These are phyloP conservation scores for Tricladium varicosporioides DNA, from an alignment of 2,329 filamentous ascomycete genomes.

Conservation along the genomic window DNA sequence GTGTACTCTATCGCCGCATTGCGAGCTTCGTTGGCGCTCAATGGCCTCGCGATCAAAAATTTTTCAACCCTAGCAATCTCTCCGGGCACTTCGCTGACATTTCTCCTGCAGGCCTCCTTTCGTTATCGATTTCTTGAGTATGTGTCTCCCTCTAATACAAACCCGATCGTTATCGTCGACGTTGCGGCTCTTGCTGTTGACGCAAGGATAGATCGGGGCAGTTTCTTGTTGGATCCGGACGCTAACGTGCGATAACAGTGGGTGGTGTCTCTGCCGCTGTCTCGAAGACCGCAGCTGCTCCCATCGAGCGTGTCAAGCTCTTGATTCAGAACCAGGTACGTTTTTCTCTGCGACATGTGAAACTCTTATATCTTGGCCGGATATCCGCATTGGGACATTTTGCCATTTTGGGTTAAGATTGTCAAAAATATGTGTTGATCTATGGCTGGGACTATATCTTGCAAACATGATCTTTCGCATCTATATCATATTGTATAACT, in stretches of 20 bases:
- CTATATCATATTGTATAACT: background rate
- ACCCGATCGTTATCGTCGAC: conserved; percentile 15
- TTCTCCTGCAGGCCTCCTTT: conserved; percentile 65
- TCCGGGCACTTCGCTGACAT: conserved; percentile 23
- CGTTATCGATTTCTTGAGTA: conserved; percentile 98
- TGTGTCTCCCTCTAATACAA: conserved; percentile 44
- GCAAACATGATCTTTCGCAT: too few species aligned
- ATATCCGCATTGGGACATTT: conserved; percentile 20
- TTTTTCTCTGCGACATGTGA: conserved; percentile 25
- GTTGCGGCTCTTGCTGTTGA: conserved; percentile 10
- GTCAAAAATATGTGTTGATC: background rate
- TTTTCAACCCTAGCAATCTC: conserved; percentile 13
- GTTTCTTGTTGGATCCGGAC: conserved; percentile 5
- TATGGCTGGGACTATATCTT: too few species aligned
- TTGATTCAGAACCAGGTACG: conserved; percentile 99
- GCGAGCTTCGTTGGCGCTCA: conserved; percentile 22
- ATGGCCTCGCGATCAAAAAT: conserved; percentile 23
- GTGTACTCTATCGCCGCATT: conserved; percentile 2
- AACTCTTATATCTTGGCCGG: conserved; percentile 6
- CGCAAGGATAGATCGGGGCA: conserved; percentile 4
- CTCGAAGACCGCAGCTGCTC: conserved; percentile 99
- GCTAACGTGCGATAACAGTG: conserved; percentile 59
- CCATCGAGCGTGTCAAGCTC: conserved; percentile 99
- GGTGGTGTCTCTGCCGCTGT: conserved; percentile 99
- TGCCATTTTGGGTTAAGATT: conserved; percentile 5